These are phyloP conservation scores for Coniosporium tulheliwenetii DNA, from an alignment of 2,329 filamentous ascomycete species.

Conservation along the genomic window DNA sequence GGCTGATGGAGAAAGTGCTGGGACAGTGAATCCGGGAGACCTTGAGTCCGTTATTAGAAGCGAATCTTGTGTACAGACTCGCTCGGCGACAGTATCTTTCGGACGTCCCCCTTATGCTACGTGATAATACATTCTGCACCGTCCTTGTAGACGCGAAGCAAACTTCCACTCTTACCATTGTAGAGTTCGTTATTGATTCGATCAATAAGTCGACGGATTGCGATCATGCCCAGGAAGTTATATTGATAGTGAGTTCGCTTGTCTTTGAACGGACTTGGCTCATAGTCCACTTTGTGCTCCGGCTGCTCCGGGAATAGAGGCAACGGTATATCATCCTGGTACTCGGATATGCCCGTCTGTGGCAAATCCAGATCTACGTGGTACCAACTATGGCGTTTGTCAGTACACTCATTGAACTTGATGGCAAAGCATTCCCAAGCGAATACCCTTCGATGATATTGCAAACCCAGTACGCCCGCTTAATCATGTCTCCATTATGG, in stretches of 20 bases:
- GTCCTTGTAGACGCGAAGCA: no score
- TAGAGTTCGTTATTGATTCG: slow-evolving; percentile 37
- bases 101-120: no score
- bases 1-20: no score
- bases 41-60: no score
- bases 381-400: slow-evolving; percentile 32
- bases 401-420: no score
- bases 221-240: slow-evolving; percentile 46
- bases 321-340: slow-evolving; percentile 37
- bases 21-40: no score
- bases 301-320: slow-evolving; percentile 27
- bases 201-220: slow-evolving; percentile 36
- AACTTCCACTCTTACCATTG: no score
- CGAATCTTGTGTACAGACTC: no score
- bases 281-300: slow-evolving; percentile 14
- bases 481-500: slow-evolving; percentile 32
- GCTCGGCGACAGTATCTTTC: no score
- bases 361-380: slow-evolving; percentile 44
- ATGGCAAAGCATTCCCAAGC: not conserved
- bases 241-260: no score
- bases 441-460: slow-evolving; percentile 36
- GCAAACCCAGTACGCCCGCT: slow-evolving; percentile 42
- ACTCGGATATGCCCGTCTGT: slow-evolving; percentile 35
- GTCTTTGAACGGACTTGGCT: no score
- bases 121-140: no score